Percentiles rank a stretch among this genome's conserved stretches.
Evolutionary conservation across 1,284 basidiomycete species (phyloP).

Genomic region (Naganishia liquefaciens): DNA sequence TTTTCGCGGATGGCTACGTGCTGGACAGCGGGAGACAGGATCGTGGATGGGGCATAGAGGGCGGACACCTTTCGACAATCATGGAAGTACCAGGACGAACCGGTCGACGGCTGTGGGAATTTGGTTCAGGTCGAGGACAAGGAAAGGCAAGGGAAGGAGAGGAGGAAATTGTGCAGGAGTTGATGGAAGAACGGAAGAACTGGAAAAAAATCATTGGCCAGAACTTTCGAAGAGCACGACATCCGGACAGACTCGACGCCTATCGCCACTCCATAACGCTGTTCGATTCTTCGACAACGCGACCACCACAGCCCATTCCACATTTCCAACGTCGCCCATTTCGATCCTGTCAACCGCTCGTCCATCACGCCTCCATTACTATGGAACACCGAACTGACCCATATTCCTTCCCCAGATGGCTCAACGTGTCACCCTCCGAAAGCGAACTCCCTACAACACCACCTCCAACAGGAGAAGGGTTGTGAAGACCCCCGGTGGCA

Average conservation of each 20-base stretch:
- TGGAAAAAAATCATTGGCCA: no score
- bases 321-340: no score
- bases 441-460: slow-evolving; percentile 98
- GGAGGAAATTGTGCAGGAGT: background rate
- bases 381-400: background rate
- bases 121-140: background rate
- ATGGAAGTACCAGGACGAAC: background rate
- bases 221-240: no score
- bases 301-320: background rate
- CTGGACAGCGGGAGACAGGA: background rate
- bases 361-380: background rate
- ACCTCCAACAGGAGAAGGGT: slow-evolving; percentile 92
- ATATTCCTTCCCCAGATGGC: slow-evolving; percentile 63
- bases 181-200: background rate
- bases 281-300: background rate
- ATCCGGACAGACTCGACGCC: no score
- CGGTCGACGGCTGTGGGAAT: background rate
- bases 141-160: background rate
- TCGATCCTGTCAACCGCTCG: slow-evolving; percentile 1
- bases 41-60: no score
- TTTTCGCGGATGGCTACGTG: slow-evolving; percentile 1
- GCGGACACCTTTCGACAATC: no score
- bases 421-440: slow-evolving; percentile 99
- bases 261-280: background rate
- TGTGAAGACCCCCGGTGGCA: slow-evolving; percentile 82